Evolutionary conservation across 192 early-diverging fungal species (phyloP), one percentile per base, ranked within the genome.

Genomic region (Entomortierella parvispora): DNA sequence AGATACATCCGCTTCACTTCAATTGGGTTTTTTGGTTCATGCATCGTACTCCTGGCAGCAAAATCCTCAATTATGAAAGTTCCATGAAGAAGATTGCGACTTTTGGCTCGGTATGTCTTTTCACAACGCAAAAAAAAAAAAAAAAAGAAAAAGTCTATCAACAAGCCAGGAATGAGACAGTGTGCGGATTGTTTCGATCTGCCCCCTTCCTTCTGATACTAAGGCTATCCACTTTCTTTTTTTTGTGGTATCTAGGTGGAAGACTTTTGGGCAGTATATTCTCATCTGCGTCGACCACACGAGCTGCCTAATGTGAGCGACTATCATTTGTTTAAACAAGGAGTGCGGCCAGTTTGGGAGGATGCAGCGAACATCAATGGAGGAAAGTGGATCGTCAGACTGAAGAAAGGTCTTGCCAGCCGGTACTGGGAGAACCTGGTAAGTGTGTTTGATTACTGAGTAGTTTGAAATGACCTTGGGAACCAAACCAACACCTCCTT

Each of bases 301-400:
- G 91, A 93, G 43, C 85, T 98, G 58, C 90, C 90, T 10, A 90
- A 90, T 50, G 93, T 97, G 68, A 90, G 89, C 62, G 97, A 98
- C 75, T 93, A 94, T 79, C 94, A 96, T 70, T 77, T 98, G 68
- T 98, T 98, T 84, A 96, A 96, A 78, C 84, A 91, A 40, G 95
- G 94, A 25, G 87, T 96, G 48, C 81, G 94, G 45, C 97, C 97
- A 45, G 92, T 96, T n/a, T 98, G 97, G 97, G 97, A 98, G 85
- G 96, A 98, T 64, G 75, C 85, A 3, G 83, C 80, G 33, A 95
- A 96, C 65, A 85, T 93, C 48, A 88, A 88, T 58, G 97, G 97
- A 43, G 97, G 97, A 49, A 97, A 97, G 68, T 98, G 97, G 97
- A 98, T 97, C 77, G 89, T 95, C 11, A 80, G 96, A 54, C 72